Evolutionary conservation across 176 grass and related monocot species (phyloP).

Genomic region (Secale cereale): DNA sequence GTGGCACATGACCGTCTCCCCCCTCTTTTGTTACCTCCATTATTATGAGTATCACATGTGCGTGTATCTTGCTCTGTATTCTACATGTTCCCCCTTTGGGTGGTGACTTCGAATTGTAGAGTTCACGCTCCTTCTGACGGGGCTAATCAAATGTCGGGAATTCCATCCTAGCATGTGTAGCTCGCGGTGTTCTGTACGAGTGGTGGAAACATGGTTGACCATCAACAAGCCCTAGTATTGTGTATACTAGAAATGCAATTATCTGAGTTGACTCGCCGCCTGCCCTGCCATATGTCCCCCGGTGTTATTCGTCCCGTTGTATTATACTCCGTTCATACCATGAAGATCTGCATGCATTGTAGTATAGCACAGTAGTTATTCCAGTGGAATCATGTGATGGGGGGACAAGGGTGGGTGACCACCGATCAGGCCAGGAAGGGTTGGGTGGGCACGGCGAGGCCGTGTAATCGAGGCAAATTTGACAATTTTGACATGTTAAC

Average conservation of each 20-base stretch:
- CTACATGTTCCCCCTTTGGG: neutral
- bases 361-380: no score
- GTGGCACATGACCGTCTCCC: neutral
- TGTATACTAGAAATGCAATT: neutral
- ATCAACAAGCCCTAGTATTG: neutral
- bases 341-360: neutral
- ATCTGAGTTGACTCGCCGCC: neutral
- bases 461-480: neutral
- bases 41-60: neutral
- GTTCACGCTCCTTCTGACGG: neutral
- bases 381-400: neutral
- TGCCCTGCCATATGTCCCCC: neutral
- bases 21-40: neutral
- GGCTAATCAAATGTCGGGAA: neutral
- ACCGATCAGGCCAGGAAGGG: neutral
- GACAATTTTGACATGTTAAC: no score
- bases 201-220: neutral
- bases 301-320: neutral
- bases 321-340: neutral
- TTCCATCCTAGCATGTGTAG: neutral
- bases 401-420: neutral
- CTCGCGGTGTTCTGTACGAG: neutral
- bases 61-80: neutral
- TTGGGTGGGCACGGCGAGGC: no score
- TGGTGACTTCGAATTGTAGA: neutral